Evolutionary conservation across 1,139 yeast species (phyloP), one percentile per base, ranked within the genome.

Genomic region (Eremothecium gossypii): DNA sequence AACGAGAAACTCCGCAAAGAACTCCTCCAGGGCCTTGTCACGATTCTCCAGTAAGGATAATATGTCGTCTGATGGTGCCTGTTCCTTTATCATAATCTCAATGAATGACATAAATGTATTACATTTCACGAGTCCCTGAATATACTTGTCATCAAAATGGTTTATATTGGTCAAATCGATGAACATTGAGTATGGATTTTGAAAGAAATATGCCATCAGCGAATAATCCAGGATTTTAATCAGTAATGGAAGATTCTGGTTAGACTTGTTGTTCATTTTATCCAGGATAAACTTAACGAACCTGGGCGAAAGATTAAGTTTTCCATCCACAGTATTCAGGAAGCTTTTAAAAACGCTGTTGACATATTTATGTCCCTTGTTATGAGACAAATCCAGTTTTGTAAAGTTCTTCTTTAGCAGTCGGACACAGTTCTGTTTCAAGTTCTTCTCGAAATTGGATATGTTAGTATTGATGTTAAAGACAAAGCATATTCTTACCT

Each of bases 171-270:
- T 60, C 14, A 67, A 68, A 36, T 65, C 65, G 7, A 64, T 60
- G 41, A 67, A 65, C 1, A 74, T 60, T 0, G 83, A 69, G 42
- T 79, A 69, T 1, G 91, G 86, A 63, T 78, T 81, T 45, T 76
- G 78, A 55, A 74, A 83, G 57, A 76, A 83, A 54, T 80, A 82
- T 4, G 79, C 71, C 85, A 84, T 79, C 52, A 78, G 70, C 26
- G 79, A 65, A 46, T 82, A 68, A 51, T 78, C 79, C 49, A 84
- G 64, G 11, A 74, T 68, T 51, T 80, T 83, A 37, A 78, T 53
- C 27, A 60, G 46, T 26, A 59, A 36, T 39, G 57, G 61, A 20
- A 59, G 45, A 40, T 58, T 58, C 33, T 59, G 61, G 38, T 55
- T 59, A 7, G 58, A 46, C n/a, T 40, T 37, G 38, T 55, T 59